Base-by-base conservation (phyloP, 805 yeast species). In the Nakazawaea ishiwadae region DNA sequence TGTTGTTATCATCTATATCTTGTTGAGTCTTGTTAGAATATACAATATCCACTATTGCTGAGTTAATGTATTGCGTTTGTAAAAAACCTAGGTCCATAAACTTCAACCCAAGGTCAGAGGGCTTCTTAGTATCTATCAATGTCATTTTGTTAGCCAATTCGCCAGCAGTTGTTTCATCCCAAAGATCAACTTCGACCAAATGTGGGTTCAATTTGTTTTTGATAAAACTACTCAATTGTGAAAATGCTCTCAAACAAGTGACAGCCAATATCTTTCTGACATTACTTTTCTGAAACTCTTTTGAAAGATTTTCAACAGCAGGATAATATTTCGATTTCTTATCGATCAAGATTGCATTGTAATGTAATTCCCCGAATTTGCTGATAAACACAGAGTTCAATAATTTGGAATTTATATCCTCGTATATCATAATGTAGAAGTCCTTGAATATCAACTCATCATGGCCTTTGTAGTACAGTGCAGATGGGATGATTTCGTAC, bases 161-260 rank as follows among this genome's bases (percentile, higher is more conserved):
- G 0, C 97, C 98, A 1, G 96, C 96, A 40, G 75, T 71, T 0
- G 91, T 83, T 51, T 87, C 96, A 59, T 91, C 97, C 75, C 80
- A 70, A 56, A 73, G 70, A 47, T 61, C 62, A 12, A 51, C 40
- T 1, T 44, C 27, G 6, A 56, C 35, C 31, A 60, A 11, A 12
- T 44, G 48, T 8, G 58, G 52, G 21, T 44, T 40, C 40, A 55
- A 28, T 2, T 43, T 17, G 10, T 50, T 40, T 9, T 49, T 48
- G 10, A 53, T 48, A 4, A 38, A 39, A 50, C 65, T 52, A 56
- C 71, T 68, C 49, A 87, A 55, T 20, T 72, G 65, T 3, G 87
- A 79, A 54, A 71, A 88, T 18, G 86, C 77, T 50, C 84, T 75
- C 45, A 90, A 63, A 16, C 75, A 62, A 1, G 93, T 70, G 3